Conservation (phyloP, 306 rosid species). For the Potentilla sterilis region DNA sequence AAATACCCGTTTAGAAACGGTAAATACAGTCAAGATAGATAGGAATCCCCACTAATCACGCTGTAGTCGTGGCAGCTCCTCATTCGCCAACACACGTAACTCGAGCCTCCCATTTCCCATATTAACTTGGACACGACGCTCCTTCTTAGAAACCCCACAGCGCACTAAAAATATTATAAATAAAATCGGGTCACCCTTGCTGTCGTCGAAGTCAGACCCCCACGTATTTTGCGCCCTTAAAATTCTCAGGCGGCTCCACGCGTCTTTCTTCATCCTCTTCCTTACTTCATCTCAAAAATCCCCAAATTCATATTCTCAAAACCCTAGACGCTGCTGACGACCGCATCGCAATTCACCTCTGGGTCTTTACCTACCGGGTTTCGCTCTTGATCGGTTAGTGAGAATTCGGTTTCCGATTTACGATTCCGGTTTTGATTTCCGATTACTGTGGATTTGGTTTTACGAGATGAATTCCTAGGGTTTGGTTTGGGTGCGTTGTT, state of each 20-base stretch:
- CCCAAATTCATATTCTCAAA: background rate
- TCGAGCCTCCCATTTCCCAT: background rate
- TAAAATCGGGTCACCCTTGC: too few species aligned
- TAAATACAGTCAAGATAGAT: background rate
- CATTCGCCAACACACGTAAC: background rate
- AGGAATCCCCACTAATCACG: background rate
- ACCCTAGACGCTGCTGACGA: background rate
- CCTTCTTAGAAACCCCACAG: background rate
- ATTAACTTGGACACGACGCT: background rate
- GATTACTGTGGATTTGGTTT: background rate
- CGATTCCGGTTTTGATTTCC: background rate
- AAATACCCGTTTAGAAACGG: background rate
- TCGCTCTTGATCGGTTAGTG: background rate
- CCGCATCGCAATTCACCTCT: background rate
- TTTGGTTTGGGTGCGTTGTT: background rate
- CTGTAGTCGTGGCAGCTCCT: background rate
- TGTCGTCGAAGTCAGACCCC: constrained; percentile 3
- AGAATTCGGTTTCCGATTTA: background rate
- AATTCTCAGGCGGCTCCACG: constrained; percentile 23
- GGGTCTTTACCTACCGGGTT: background rate
- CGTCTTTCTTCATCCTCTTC: constrained; percentile 18
- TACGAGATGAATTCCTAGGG: constrained; percentile 43
- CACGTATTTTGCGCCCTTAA: background rate
- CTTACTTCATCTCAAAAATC: background rate
- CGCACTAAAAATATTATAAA: background rate